These are phyloP conservation scores for Schizophyllum commune DNA, from an alignment of 1,284 basidiomycete species.

Conservation along the genomic window DNA sequence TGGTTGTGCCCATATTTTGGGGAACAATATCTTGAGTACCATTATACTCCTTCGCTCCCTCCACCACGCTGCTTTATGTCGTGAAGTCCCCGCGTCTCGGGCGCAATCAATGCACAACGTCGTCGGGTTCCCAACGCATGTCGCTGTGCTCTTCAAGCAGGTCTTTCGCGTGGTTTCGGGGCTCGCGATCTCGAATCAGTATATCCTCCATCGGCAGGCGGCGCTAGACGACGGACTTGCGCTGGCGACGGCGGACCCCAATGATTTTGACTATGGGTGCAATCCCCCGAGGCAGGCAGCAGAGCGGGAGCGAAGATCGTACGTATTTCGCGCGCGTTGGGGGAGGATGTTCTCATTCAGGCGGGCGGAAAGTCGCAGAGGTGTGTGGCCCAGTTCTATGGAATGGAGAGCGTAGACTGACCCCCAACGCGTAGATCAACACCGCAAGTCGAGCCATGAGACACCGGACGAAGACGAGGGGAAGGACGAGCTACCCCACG, in stretches of 20 bases:
- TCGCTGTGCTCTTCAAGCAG: conserved; percentile 51
- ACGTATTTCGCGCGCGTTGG: conserved; percentile 5
- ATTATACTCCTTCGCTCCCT: no score
- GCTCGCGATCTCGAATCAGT: conserved; percentile 59
- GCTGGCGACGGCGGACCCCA: conserved; percentile 6
- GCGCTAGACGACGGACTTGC: conserved; percentile 8
- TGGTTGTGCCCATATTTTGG: no score
- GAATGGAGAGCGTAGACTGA: background rate
- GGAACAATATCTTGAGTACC: no score
- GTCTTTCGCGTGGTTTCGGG: conserved; percentile 60
- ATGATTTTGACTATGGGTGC: conserved; percentile 4
- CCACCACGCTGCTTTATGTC: no score
- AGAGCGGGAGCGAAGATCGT: background rate
- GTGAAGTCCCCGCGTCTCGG: no score
- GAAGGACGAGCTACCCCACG: conserved; percentile 7
- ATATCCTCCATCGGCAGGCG: conserved; percentile 28
- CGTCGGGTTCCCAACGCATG: conserved; percentile 10
- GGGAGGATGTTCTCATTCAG: conserved; percentile 13
- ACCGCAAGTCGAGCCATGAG: conserved; percentile 10
- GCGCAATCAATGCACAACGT: no score
- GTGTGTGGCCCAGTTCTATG: conserved; percentile 5
- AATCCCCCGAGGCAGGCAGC: background rate
- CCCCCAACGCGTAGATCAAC: conserved; percentile 1
- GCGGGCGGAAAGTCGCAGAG: conserved; percentile 21
- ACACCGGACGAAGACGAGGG: conserved; percentile 6